A percentile compares a stretch with the other conserved stretches of the same genome.
Conservation (phyloP, 352 stramenopile species). For the Globisporangium camurandrum region DNA sequence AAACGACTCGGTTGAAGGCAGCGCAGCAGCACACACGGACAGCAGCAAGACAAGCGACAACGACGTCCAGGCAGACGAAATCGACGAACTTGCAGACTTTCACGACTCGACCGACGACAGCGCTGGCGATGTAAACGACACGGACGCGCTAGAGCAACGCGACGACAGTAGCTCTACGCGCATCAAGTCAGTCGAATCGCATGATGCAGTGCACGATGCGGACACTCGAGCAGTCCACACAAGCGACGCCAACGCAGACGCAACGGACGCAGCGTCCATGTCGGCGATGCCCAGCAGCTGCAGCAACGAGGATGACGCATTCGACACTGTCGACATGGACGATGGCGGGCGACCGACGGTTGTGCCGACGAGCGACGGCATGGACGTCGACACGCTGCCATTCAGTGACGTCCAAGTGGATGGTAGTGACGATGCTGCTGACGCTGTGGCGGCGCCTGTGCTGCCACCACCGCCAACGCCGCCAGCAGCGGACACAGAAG, state of each 20-base stretch:
- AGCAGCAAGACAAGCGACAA: background rate
- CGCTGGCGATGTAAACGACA: background rate
- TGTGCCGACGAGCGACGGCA: background rate
- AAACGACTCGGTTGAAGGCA: background rate
- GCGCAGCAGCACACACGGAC: background rate
- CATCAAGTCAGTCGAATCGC: too few species aligned
- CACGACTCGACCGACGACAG: background rate
- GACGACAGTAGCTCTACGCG: too few species aligned
- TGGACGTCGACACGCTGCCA: too few species aligned
- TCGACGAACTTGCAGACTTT: background rate
- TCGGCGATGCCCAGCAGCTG: too few species aligned
- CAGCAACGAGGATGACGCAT: background rate
- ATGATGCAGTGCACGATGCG: too few species aligned
- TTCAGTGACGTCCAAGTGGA: background rate
- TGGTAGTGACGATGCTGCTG: background rate
- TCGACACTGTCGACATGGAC: background rate
- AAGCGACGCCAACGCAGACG: too few species aligned
- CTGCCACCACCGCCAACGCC: background rate
- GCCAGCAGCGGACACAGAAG: background rate
- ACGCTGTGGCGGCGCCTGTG: background rate
- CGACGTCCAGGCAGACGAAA: background rate
- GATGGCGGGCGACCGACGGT: background rate
- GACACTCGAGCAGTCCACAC: too few species aligned
- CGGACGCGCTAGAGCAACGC: too few species aligned
- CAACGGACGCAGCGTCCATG: too few species aligned